Conservation (phyloP, 345 rosid species). For the Orychophragmus violaceus region DNA sequence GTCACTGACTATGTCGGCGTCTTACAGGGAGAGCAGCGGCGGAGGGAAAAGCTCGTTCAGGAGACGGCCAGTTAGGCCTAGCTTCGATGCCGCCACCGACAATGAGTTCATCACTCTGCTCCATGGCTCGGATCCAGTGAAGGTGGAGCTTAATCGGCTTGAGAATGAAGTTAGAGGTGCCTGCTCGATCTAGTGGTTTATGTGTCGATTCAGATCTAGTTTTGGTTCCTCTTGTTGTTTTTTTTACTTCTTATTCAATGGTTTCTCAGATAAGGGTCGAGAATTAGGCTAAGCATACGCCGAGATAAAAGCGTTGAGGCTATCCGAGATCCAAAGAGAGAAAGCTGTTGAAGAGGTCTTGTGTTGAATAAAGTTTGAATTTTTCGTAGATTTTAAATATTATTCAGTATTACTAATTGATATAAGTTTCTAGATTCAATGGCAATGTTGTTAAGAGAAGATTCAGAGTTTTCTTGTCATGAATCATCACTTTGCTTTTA, state of each 20-base stretch:
- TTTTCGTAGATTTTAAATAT: too few relatives aligned
- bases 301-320: slow-evolving; percentile 82
- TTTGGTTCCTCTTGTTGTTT: not conserved
- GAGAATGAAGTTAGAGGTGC: slow-evolving; percentile 98
- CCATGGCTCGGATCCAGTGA: slow-evolving; percentile 99
- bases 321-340: slow-evolving; percentile 80
- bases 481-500: not conserved
- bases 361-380: too few relatives aligned
- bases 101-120: slow-evolving; percentile 80
- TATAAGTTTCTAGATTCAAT: too few relatives aligned
- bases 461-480: not conserved
- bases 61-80: slow-evolving; percentile 64
- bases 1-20: slow-evolving; percentile 52
- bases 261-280: slow-evolving; percentile 73
- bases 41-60: slow-evolving; percentile 53
- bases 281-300: slow-evolving; percentile 87
- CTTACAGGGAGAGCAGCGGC: slow-evolving; percentile 52
- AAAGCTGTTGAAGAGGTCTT: slow-evolving; percentile 99
- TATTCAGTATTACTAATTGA: too few relatives aligned
- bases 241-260: not conserved
- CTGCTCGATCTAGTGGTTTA: slow-evolving; percentile 58
- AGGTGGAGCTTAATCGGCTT: slow-evolving; percentile 94
- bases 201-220: slow-evolving; percentile 29
- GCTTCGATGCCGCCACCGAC: slow-evolving; percentile 76
- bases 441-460: not conserved